Conservation (phyloP, 2,329 filamentous ascomycete species). For the Hypoxylon sp. region DNA sequence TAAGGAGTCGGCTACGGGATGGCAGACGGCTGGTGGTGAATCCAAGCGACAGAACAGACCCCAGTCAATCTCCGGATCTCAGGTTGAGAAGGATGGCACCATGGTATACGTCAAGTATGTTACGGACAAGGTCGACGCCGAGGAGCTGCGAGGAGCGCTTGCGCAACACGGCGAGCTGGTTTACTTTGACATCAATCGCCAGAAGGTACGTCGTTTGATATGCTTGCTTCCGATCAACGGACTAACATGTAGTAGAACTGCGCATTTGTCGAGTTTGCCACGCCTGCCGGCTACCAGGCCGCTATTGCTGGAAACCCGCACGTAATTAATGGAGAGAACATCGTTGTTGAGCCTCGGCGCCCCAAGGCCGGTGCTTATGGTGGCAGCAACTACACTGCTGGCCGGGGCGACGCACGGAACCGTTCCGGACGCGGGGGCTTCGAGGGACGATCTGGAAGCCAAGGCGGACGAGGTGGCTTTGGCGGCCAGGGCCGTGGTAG, state of each 20-base stretch:
- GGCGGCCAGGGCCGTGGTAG: conserved; percentile 72
- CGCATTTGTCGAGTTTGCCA: conserved; percentile 94
- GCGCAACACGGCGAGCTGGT: conserved; percentile 75
- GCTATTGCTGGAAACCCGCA: conserved; percentile 88
- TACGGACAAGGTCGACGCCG: conserved; percentile 82
- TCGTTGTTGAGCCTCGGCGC: conserved; percentile 89
- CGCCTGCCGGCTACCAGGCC: conserved; percentile 80
- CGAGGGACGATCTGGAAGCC: conserved; percentile 68
- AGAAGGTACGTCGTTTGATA: conserved; percentile 71
- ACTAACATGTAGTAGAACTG: conserved; percentile 73
- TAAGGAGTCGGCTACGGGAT: conserved; percentile 72
- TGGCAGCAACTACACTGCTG: conserved; percentile 70
- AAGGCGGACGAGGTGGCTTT: conserved; percentile 74
- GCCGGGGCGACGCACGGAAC: conserved; percentile 67
- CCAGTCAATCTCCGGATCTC: conserved; percentile 67
- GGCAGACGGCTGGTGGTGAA: conserved; percentile 88
- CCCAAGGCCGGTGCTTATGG: conserved; percentile 76
- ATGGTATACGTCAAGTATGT: conserved; percentile 97
- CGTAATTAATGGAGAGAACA: conserved; percentile 80
- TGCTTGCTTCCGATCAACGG: conserved; percentile 25
- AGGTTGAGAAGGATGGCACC: conserved; percentile 76
- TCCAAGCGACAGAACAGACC: conserved; percentile 84
- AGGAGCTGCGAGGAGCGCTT: conserved; percentile 75
- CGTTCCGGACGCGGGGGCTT: conserved; percentile 72
- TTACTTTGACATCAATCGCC: conserved; percentile 80